Evolutionary conservation across 495 filamentous ascomycete genomes (phyloP), one percentile per base, ranked within the genome.

Genomic region (Polyplosphaeria fusca): DNA sequence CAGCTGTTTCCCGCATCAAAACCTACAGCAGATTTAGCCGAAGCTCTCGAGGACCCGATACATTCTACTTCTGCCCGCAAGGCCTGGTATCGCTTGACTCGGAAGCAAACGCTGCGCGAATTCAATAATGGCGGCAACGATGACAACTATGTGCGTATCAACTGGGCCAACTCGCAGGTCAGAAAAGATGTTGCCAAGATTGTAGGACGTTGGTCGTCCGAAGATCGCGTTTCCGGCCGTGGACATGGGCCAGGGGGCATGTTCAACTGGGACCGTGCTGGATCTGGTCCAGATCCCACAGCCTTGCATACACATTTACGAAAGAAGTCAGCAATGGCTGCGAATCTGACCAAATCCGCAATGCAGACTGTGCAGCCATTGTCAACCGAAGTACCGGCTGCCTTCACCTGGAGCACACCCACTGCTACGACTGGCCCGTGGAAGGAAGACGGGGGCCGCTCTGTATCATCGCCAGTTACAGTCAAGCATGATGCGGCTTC

Each of bases 21-120:
- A 13, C 22, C 32, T 27, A 23, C 26, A 11, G 16, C 50, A 39
- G 22, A 54, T 25, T 23, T 44, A 9, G 12, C 37, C n/a, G 24
- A 19, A 7, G 5, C 48, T n/a, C 58, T 54, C 12, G 58, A 62
- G 0, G 46, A 55, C 41, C 54, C 58, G 14, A 63, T 67, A 52
- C 51, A 22, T 41, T 47, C 64, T 7, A 67, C 64, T 9, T 64
- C 64, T 25, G 23, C 60, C 0, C 55, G 60, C 5, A 67, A 64
- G 47, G 47, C 64, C 4, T 67, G 64, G 64, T 67, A 67, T 38
- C 60, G 61, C 11, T 47, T 67, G 11, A 64, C 64, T 9, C 46
- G 64, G 14, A 58, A 59, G 18, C 52, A 67, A 23, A 67, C 64
- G 9, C 42, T 67, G 47, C 37, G 64, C 12, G 61, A 67, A 37